Evolutionary conservation across 73 alveolate genomes (phyloP), one percentile per base, ranked within the genome.

Genomic region (Symbiodinium pilosum): DNA sequence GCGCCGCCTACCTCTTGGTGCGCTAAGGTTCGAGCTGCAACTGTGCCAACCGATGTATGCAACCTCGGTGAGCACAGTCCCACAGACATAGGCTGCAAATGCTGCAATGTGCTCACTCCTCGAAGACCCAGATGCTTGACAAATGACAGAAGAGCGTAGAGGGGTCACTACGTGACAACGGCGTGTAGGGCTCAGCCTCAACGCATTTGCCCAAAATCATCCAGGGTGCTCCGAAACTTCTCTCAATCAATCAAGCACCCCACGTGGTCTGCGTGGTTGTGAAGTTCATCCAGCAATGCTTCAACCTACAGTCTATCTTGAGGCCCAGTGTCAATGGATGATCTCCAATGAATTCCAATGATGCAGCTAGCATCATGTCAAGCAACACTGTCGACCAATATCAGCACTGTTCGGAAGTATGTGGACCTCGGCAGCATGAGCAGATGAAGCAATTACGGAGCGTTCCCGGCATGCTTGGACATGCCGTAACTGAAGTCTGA

Each of bases 181-280:
- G 92, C 92, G 92, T 84, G 44, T 84, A 84, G 9, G 92, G 92
- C 73, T 84, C 92, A 3, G 92, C 92, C 92, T 75, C 75, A 56
- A 20, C 32, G 32, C 32, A 56, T 51, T 16, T 51, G 68, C 21
- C 68, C 68, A 16, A 24, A 24, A 51, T 16, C 68, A 51, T 16
- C 68, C 12, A 16, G 28, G 21, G 8, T 51, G 12, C 28, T 51
- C 68, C 12, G 28, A 24, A 51, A 51, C 28, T 24, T 16, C 68
- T 16, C 28, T 16, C 68, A 24, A n/a, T 16, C 28, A 51, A 51
- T 56, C 7, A 26, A 56, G 75, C 28, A 26, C 36, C 75, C 28
- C 32, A 26, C 75, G 75, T 56, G 75, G 26, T 75, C 86, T 12
- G 86, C 86, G 44, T 75, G 86, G 34, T 75, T 75, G 18, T 75